These are phyloP conservation scores for Phoenix roebelenii DNA, from an alignment of 176 grass and related monocot genomes.

Conservation along the genomic window DNA sequence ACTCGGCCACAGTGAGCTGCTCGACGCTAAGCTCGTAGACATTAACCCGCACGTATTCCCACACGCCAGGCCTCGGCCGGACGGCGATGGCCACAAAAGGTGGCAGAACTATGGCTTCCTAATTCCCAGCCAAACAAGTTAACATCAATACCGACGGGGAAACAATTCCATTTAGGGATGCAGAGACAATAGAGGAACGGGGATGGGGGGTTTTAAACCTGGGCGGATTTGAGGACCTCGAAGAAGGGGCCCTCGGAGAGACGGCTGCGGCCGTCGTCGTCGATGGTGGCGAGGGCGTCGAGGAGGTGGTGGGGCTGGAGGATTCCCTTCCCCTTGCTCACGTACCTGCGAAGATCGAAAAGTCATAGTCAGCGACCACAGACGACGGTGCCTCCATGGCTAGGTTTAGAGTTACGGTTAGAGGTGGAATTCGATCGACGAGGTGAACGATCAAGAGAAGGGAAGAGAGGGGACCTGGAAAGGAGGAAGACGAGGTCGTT, in stretches of 20 bases:
- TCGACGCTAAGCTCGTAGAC: constrained; percentile 90
- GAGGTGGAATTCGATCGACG: too few species aligned
- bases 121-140: constrained; percentile 4
- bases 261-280: constrained; percentile 27
- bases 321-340: constrained; percentile 84
- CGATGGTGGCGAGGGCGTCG: constrained; percentile 66
- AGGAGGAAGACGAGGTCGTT: constrained; percentile 94
- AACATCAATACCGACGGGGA: background rate
- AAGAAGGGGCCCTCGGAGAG: constrained; percentile 78
- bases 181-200: background rate
- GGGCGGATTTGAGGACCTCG: constrained; percentile 73
- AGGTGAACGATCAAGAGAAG: too few species aligned
- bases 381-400: too few species aligned
- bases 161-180: too few species aligned
- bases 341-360: constrained; percentile 29
- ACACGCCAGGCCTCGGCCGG: constrained; percentile 85
- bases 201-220: constrained; percentile 21
- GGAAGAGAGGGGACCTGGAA: constrained; percentile 34
- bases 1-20: constrained; percentile 73
- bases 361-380: too few species aligned
- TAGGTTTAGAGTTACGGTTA: too few species aligned
- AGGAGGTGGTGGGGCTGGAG: constrained; percentile 94
- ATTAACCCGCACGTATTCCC: constrained; percentile 91
- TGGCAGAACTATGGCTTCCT: constrained; percentile 95
- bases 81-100: constrained; percentile 95